Evolutionary conservation across 2,329 filamentous ascomycete species (phyloP).

Genomic region (Atkinsonella hypoxylon): DNA sequence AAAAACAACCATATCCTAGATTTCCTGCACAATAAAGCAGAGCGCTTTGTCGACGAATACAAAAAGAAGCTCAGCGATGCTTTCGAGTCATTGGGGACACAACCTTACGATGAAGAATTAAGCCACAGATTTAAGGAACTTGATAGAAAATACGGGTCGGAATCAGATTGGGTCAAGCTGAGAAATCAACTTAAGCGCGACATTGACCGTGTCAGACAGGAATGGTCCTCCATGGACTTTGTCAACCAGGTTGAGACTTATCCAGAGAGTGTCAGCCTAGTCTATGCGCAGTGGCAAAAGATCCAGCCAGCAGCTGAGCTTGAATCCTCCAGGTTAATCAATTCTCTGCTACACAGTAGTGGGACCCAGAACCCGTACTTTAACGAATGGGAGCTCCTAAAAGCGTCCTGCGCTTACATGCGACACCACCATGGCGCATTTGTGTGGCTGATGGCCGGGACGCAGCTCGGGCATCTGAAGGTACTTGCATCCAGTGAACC

Average conservation of each 20-base stretch:
- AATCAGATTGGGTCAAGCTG: slow-evolving; percentile 18
- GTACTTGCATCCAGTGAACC: slow-evolving; percentile 12
- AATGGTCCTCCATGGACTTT: slow-evolving; percentile 21
- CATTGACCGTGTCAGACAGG: slow-evolving; percentile 15
- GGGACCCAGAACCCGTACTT: slow-evolving; percentile 14
- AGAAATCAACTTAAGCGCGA: slow-evolving; percentile 21
- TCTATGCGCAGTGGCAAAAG: slow-evolving; percentile 29
- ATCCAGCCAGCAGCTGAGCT: slow-evolving; percentile 25
- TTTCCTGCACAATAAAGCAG: slow-evolving; percentile 41
- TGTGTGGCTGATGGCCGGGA: slow-evolving; percentile 35
- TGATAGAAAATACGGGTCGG: slow-evolving; percentile 17
- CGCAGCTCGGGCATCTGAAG: slow-evolving; percentile 37
- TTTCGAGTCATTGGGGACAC: slow-evolving; percentile 4
- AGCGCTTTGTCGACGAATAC: slow-evolving; percentile 26
- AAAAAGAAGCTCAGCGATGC: slow-evolving; percentile 20
- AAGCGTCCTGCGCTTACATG: slow-evolving; percentile 37
- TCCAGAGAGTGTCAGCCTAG: slow-evolving; percentile 17
- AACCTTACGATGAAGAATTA: slow-evolving; percentile 8
- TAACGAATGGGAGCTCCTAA: slow-evolving; percentile 35
- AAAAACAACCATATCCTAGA: slow-evolving; percentile 45
- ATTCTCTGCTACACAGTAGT: slow-evolving; percentile 15
- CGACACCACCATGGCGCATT: slow-evolving; percentile 18
- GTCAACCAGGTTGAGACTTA: slow-evolving; percentile 9
- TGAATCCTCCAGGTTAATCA: slow-evolving; percentile 15
- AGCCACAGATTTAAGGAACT: slow-evolving; percentile 19